Evolutionary conservation across 352 stramenopile genomes (phyloP), one percentile per base, ranked within the genome.

Genomic region (Phytophthora sojae): DNA sequence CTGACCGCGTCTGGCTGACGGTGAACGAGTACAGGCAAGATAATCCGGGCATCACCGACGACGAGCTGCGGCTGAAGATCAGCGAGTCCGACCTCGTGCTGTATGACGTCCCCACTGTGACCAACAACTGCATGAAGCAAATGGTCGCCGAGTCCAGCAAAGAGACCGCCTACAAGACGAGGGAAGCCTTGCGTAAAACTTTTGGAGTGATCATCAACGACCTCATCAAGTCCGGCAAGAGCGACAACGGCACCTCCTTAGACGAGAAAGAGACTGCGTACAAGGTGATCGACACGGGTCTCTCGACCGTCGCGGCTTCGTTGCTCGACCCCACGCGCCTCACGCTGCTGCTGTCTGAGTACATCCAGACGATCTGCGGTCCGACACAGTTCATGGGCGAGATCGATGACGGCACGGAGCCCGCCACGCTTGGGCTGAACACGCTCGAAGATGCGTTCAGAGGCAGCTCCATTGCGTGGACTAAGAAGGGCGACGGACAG

Each of bases 101-200:
- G n/a, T 75, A 76, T n/a, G 76, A 89, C 21, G 73, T 88, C 30
- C 73, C 82, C 4, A 74, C 60, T 0, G 69, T 83, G 2, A 82
- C 77, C 2, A 67, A 73, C 25, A 73, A 71, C 37, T 91, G 81
- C 60, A 73, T 82, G 50, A 32, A 32, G 29, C 29, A 32, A 32
- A 32, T 32, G 29, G 29, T 32, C 29, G 29, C 29, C 29, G 29
- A 32, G 29, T 32, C 29, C 29, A 32, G 29, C 29, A 8, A 9
- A 8, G 29, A 32, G 5, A 32, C 29, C 29, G 26, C 29, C 5
- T 32, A 32, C 29, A 32, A 32, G 29, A 32, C 29, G 29, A 8
- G 29, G 8, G 29, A 32, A 32, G 8, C 29, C 29, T 6, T 32
- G 29, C 29, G 29, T 9, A 32, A 32, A 32, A 32, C 29, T 6